Conservation (phyloP, 306 rosid species). For the Begonia loranthoides region DNA sequence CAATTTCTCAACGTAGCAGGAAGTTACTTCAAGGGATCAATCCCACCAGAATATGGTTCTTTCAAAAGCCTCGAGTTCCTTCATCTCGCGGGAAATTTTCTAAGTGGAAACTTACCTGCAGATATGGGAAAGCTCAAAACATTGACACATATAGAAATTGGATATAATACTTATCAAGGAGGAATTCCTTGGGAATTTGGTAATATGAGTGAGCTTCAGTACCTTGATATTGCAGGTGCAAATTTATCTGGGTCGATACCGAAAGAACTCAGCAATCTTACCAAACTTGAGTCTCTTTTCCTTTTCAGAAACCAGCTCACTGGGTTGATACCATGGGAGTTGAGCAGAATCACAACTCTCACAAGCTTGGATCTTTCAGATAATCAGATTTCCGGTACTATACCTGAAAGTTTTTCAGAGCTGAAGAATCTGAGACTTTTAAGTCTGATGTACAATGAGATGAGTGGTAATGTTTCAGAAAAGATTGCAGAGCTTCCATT, state of each 20-base stretch:
- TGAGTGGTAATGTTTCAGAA: conserved; percentile 63
- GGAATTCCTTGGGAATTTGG: conserved; percentile 60
- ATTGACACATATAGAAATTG: conserved; percentile 83
- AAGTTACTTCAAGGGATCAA: conserved; percentile 78
- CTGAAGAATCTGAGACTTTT: conserved; percentile 53
- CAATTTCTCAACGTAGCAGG: conserved; percentile 72
- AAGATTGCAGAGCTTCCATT: conserved; percentile 66
- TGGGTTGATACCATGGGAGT: conserved; percentile 55
- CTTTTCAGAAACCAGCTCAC: conserved; percentile 68
- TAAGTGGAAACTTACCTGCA: conserved; percentile 52
- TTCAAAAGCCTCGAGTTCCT: conserved; percentile 67
- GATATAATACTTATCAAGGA: conserved; percentile 60
- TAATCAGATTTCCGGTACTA: conserved; percentile 60
- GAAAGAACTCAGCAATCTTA: conserved; percentile 55
- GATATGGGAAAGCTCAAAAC: conserved; percentile 80
- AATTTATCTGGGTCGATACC: conserved; percentile 68
- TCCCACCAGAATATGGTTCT: conserved; percentile 72
- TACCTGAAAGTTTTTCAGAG: conserved; percentile 64
- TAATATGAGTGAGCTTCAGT: conserved; percentile 62
- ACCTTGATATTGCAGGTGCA: conserved; percentile 86
- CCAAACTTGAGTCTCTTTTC: conserved; percentile 55
- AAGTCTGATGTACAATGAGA: conserved; percentile 74
- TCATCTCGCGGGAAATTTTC: conserved; percentile 77
- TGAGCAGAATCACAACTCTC: conserved; percentile 36
- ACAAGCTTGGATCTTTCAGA: conserved; percentile 73